Evolutionary conservation across 1,284 basidiomycete genomes (phyloP).

Genomic region (Tylopilus orsonianus): DNA sequence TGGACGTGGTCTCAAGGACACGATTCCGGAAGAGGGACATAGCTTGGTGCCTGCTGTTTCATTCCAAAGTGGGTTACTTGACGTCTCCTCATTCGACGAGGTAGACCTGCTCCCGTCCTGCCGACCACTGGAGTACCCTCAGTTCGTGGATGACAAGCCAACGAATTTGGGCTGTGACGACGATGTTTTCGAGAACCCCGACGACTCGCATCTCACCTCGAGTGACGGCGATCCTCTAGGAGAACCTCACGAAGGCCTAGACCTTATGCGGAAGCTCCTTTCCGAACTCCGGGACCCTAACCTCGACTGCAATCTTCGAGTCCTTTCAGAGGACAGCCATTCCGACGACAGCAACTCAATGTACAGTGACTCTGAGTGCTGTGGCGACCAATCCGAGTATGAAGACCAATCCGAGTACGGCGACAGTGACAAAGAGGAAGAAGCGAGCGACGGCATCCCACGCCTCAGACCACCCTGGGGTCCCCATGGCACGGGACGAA

Average conservation of each 20-base stretch:
- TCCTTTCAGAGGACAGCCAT: constrained; percentile 12
- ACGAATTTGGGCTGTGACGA: background rate
- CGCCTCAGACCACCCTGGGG: too few species aligned
- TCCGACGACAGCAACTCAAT: background rate
- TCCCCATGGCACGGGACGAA: background rate
- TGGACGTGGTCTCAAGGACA: background rate
- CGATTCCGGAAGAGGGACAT: too few species aligned
- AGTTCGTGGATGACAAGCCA: background rate
- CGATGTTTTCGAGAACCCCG: too few species aligned
- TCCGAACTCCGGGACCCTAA: constrained; percentile 16
- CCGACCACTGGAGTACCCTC: background rate
- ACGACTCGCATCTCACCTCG: background rate
- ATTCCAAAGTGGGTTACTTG: background rate
- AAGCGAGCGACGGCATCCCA: background rate
- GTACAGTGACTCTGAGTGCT: background rate
- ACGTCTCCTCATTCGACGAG: background rate
- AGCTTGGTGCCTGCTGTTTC: background rate
- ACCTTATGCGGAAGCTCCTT: constrained; percentile 22
- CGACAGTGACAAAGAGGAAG: background rate
- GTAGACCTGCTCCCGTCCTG: background rate
- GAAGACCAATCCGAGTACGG: constrained; percentile 1
- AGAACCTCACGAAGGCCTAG: background rate
- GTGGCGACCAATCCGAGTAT: too few species aligned
- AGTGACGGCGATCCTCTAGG: background rate
- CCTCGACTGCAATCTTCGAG: constrained; percentile 10